Evolutionary conservation across 2,329 filamentous ascomycete genomes (phyloP).

Genomic region (Botrytis galanthina): DNA sequence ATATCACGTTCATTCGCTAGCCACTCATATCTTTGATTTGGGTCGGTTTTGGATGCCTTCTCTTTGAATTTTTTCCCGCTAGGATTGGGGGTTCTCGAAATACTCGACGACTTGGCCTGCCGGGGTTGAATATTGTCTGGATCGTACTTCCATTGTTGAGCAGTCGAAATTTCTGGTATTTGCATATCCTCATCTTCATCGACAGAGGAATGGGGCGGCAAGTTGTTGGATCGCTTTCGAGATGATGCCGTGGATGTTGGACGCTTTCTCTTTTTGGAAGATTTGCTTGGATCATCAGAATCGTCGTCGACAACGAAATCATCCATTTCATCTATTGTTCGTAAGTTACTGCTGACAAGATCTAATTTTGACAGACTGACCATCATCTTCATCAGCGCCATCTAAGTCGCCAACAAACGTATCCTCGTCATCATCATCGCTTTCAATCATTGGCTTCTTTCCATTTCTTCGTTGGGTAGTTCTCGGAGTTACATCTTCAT

Average conservation of each 20-base stretch:
- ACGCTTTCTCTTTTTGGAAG: slow-evolving; percentile 68
- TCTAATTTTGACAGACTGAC: slow-evolving; percentile 42
- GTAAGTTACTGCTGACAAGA: slow-evolving; percentile 9
- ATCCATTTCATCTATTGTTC: slow-evolving; percentile 62
- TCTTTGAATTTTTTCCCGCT: slow-evolving; percentile 44
- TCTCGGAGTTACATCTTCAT: slow-evolving; percentile 61
- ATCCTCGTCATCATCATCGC: slow-evolving; percentile 65
- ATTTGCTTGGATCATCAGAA: slow-evolving; percentile 62
- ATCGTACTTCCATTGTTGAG: slow-evolving; percentile 78
- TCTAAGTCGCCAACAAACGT: slow-evolving; percentile 62
- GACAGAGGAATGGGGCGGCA: slow-evolving; percentile 47
- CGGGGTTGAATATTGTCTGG: slow-evolving; percentile 55
- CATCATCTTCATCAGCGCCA: slow-evolving; percentile 56
- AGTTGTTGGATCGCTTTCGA: slow-evolving; percentile 62
- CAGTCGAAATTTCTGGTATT: slow-evolving; percentile 64
- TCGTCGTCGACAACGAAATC: slow-evolving; percentile 84
- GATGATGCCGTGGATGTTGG: slow-evolving; percentile 49
- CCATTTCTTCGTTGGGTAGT: slow-evolving; percentile 40
- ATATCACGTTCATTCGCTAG: slow-evolving; percentile 82
- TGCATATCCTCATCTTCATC: slow-evolving; percentile 51
- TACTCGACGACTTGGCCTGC: slow-evolving; percentile 45
- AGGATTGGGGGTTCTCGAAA: slow-evolving; percentile 39
- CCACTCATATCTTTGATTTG: slow-evolving; percentile 86
- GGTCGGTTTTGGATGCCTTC: slow-evolving; percentile 78
- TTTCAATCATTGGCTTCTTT: slow-evolving; percentile 61